Base-by-base conservation (phyloP, 306 rosid species). In the Sesbania bispinosa region DNA sequence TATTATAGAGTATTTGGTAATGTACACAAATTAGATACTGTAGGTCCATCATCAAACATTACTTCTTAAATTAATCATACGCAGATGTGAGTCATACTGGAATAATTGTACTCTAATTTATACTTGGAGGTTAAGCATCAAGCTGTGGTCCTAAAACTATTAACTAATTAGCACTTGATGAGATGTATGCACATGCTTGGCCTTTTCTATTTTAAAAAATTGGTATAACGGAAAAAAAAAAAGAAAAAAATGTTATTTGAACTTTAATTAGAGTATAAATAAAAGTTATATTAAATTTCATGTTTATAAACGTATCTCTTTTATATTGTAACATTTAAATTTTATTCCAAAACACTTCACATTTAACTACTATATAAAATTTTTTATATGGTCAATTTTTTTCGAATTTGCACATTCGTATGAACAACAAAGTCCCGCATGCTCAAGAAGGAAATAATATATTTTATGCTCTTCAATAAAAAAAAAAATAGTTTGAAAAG, bases 71-170 rank as follows among this genome's bases (percentile, higher is more conserved):
- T 24, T 48, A 63, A 18, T 27, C 14, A 29, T 21, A 29, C 10
- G 45, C 29, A 8, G 30, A 39, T 23, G 53, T 21, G 16, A 43
- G 33, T n/a, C 57, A 6, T 57, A 3, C 60, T 1, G 33, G 26
- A 72, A 47, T 36, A 46, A 32, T 33, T 33, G 38, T 13, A 45
- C 27, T 32, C 59, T 5, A n/a, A 41, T 5, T 10, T n/a, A 58
- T 45, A 29, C 69, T 21, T 73, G n/a, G 50, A 61, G 30, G 20
- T 27, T 48, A 62, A 50, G 71, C 30, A 48, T 47, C 55, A 47
- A 20, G n/a, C 11, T 60, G 61, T 13, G 16, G 59, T 20, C 60
- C 68, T 43, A 29, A 59, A 29, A 59, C 21, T n/a, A n/a, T n/a
- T 35, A 32, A 21, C 35, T 35, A 15, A 23, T 7, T 10, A 10